phyloP scores from a whole-genome alignment of 2,329 filamentous ascomycete genomes.

The Helicocarpus griseus region DNA sequence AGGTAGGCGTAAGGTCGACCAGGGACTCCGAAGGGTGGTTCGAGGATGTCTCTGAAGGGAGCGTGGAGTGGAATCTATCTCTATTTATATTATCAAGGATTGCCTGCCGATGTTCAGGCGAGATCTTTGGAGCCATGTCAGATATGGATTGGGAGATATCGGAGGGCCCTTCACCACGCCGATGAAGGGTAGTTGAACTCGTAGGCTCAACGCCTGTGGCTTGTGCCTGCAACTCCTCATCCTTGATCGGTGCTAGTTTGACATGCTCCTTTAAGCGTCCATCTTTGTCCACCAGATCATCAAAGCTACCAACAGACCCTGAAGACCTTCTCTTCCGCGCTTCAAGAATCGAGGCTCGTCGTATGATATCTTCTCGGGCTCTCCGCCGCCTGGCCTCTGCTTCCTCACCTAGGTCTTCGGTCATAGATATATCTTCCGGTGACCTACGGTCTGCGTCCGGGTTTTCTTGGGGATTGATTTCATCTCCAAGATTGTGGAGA shows the following conservation, averaged over 20 bases:
- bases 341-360: conserved; percentile 32
- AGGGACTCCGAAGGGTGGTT: conserved; percentile 34
- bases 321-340: conserved; percentile 22
- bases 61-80: conserved; percentile 19
- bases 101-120: conserved; percentile 11
- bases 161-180: conserved; percentile 11
- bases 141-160: conserved; percentile 11
- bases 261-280: conserved; percentile 22
- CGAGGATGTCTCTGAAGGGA: conserved; percentile 25
- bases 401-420: conserved; percentile 33
- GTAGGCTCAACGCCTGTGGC: conserved; percentile 30
- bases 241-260: background rate
- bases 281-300: conserved; percentile 36
- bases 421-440: conserved; percentile 38
- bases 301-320: conserved; percentile 27
- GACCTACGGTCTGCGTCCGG: conserved; percentile 14
- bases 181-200: conserved; percentile 18
- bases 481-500: conserved; percentile 50
- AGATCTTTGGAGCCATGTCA: conserved; percentile 10
- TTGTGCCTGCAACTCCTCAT: conserved; percentile 16
- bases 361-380: conserved; percentile 37
- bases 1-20: conserved; percentile 37
- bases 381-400: conserved; percentile 36
- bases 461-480: conserved; percentile 42
- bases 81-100: conserved; percentile 13